phyloP scores from a whole-genome alignment of 306 rosid species.

The Glycine soja region DNA sequence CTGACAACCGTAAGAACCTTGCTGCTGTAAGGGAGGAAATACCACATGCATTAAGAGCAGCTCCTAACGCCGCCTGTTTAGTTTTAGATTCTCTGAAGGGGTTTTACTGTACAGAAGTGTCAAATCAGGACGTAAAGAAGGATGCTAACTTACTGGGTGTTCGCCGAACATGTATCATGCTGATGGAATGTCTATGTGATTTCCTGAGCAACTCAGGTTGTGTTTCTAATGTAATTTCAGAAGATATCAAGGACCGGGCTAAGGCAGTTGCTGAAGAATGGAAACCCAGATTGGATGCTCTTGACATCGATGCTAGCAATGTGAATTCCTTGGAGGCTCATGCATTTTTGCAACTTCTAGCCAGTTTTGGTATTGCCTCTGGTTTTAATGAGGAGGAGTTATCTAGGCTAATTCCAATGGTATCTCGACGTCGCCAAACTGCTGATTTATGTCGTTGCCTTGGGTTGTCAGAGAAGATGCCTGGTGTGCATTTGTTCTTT shows the following conservation, averaged over 20 bases:
- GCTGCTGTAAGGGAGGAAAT: slow-evolving; percentile 90
- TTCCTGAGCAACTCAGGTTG: slow-evolving; percentile 62
- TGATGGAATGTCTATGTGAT: slow-evolving; percentile 89
- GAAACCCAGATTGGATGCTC: slow-evolving; percentile 90
- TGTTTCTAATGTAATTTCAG: slow-evolving; percentile 67
- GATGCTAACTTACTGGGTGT: slow-evolving; percentile 89
- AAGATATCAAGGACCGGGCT: slow-evolving; percentile 73
- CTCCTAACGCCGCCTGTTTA: slow-evolving; percentile 79
- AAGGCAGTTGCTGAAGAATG: slow-evolving; percentile 86
- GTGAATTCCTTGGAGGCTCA: slow-evolving; percentile 98
- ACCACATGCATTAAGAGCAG: slow-evolving; percentile 80
- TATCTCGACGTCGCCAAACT: slow-evolving; percentile 96
- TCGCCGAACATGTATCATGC: slow-evolving; percentile 95
- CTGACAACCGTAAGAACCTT: slow-evolving; percentile 94
- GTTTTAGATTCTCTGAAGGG: slow-evolving; percentile 89
- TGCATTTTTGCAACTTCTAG: slow-evolving; percentile 96
- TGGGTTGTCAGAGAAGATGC: slow-evolving; percentile 92
- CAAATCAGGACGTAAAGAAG: slow-evolving; percentile 81
- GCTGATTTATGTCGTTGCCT: slow-evolving; percentile 96
- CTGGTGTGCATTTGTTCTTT: slow-evolving; percentile 61
- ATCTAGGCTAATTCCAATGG: slow-evolving; percentile 89
- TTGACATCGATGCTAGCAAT: slow-evolving; percentile 92
- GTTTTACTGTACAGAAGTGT: slow-evolving; percentile 69
- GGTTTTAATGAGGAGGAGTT: slow-evolving; percentile 83
- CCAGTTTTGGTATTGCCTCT: slow-evolving; percentile 82